phyloP scores from a whole-genome alignment of 768 basidiomycete species.

The Boletus tomentosulus region DNA sequence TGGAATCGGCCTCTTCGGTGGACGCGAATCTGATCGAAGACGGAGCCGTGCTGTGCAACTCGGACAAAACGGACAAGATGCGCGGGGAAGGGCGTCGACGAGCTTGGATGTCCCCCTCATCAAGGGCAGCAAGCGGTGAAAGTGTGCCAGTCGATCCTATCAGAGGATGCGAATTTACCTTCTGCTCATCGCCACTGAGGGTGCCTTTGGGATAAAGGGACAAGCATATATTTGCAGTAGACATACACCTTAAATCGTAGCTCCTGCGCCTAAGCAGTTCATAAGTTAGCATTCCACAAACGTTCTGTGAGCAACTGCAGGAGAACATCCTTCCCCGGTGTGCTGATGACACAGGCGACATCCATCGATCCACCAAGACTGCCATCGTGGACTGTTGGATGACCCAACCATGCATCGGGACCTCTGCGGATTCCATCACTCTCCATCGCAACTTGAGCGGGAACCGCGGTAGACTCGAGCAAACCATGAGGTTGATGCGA shows the following conservation, averaged over 20 bases:
- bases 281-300: constrained; percentile 44
- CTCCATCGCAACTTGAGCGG: constrained; percentile 53
- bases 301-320: constrained; percentile 46
- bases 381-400: constrained; percentile 15
- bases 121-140: not conserved
- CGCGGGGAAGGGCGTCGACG: not conserved
- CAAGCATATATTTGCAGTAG: not conserved
- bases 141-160: not conserved
- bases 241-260: not conserved
- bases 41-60: not conserved
- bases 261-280: not conserved
- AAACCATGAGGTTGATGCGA: constrained; percentile 29
- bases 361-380: constrained; percentile 30
- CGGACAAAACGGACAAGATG: not conserved
- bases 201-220: not conserved
- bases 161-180: not conserved
- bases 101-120: not conserved
- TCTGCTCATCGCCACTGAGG: not conserved
- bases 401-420: constrained; percentile 18
- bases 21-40: not conserved
- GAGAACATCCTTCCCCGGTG: constrained; percentile 58
- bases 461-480: constrained; percentile 50
- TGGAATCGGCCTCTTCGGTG: not conserved
- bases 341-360: constrained; percentile 48
- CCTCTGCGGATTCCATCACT: constrained; percentile 10